A percentile compares a stretch with the other conserved stretches of the same genome.
These are phyloP conservation scores for Dioszegia crocea DNA, from an alignment of 768 basidiomycete genomes.

Conservation along the genomic window DNA sequence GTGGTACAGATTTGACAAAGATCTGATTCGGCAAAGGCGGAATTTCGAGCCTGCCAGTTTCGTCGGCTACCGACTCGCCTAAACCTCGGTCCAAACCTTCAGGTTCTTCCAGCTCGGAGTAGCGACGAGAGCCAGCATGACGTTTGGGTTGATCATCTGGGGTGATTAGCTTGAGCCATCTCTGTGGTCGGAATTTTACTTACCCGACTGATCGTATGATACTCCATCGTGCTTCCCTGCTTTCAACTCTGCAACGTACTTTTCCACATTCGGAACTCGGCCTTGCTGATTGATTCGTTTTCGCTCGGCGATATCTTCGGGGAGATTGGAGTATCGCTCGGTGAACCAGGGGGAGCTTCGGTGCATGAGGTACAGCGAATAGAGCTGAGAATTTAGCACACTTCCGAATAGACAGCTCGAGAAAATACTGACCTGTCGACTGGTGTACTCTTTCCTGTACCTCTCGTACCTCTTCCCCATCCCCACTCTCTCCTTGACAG, in stretches of 20 bases:
- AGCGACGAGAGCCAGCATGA: conserved; percentile 40
- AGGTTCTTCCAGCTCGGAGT: conserved; percentile 30
- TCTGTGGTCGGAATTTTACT: conserved; percentile 45
- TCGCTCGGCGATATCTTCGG: conserved; percentile 68
- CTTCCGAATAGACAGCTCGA: not conserved
- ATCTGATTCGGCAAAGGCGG: conserved; percentile 55
- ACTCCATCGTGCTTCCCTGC: conserved; percentile 70
- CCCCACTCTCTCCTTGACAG: conserved; percentile 31
- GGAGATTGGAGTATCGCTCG: conserved; percentile 83
- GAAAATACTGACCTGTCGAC: conserved; percentile 67
- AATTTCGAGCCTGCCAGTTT: conserved; percentile 31
- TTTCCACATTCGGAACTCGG: conserved; percentile 68
- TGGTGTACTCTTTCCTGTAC: conserved; percentile 85
- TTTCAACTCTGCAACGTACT: conserved; percentile 75
- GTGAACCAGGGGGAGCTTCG: conserved; percentile 94
- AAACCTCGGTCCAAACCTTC: conserved; percentile 34
- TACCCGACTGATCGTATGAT: conserved; percentile 52
- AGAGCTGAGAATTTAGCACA: conserved; percentile 60
- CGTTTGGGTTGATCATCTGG: conserved; percentile 71
- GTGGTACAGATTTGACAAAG: conserved; percentile 91
- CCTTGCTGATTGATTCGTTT: conserved; percentile 76
- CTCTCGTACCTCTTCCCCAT: conserved; percentile 70
- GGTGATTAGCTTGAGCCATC: no score
- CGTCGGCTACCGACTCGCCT: conserved; percentile 25
- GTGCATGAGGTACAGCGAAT: conserved; percentile 93